Conservation (phyloP, 202 grass and related monocot species). For the Panicum virgatum region DNA sequence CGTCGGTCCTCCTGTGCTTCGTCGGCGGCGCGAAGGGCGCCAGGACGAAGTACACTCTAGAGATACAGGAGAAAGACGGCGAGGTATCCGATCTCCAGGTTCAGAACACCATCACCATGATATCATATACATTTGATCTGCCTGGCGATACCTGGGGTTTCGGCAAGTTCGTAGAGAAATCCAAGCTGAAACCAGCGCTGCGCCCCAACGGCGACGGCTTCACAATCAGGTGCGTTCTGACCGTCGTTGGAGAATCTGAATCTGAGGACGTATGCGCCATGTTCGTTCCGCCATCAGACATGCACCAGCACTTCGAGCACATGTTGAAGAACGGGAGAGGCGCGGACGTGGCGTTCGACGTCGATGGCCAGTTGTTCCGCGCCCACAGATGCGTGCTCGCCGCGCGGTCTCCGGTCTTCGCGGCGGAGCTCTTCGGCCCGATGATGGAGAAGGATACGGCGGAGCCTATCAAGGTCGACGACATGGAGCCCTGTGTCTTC, state of each 20-base stretch:
- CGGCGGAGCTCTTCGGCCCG: constrained; percentile 6
- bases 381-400: constrained; percentile 29
- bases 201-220: neutral
- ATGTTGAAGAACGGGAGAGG: neutral
- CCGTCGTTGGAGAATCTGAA: neutral
- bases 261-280: neutral
- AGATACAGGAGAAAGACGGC: neutral
- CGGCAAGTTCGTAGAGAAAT: neutral
- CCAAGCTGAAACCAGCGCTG: neutral
- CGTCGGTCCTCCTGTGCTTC: neutral
- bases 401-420: neutral
- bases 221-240: constrained; percentile 25
- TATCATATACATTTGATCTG: neutral
- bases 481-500: constrained; percentile 4
- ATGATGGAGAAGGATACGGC: neutral
- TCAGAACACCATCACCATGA: rapidly evolving
- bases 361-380: neutral
- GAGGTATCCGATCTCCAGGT: too few relatives aligned
- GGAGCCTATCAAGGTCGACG: neutral
- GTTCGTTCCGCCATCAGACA: neutral
- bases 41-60: neutral
- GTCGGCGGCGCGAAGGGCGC: neutral
- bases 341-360: neutral
- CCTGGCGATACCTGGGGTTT: neutral
- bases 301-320: neutral